Base-by-base conservation (phyloP, 805 yeast species). In the Myxozyma monticola region DNA sequence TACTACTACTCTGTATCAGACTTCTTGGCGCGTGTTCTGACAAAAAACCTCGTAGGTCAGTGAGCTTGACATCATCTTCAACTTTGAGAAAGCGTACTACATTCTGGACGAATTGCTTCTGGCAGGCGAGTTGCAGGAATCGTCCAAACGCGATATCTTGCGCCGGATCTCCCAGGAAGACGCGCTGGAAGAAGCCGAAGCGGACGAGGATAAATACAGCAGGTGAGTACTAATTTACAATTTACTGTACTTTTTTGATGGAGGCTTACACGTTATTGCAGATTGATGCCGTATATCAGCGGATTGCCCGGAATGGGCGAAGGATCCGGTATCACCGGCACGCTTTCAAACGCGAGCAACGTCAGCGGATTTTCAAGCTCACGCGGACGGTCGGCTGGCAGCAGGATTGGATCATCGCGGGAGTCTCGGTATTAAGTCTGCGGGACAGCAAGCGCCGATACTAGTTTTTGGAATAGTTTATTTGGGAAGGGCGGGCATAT, bases 31-130 rank as follows among this genome's bases (percentile, higher is more conserved):
- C 25, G n/a, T n/a, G n/a, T n/a, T n/a, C n/a, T n/a, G n/a, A 5
- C 15, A 14, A 15, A 9, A 15, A 5, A 7, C 6, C 12, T 4
- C 6, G 15, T 14, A 49, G 53, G 53, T 49, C 10, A 89, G 97
- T 70, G 99, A 91, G 67, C 74, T 91, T 62, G 98, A 91, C 70
- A 91, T 91, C 54, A 93, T 91, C 42, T 91, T 91, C 77, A 93
- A 95, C 64, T 93, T 91, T 70, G 86, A 86, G 61, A 85, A 87
- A 65, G 97, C 97, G 0, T 93, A 93, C 67, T 86, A 87, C 68
- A 84, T 91, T 9, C 72, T 93, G 57, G 96, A 93, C 67, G 99
- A 91, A 67, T 73, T 93, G 60, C 69, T 93, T 42, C 77, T 91
- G 55, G 96, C 90, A 60, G 99, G 99, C 0, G 82, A 84, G 42